Evolutionary conservation across 2,329 filamentous ascomycete species (phyloP).

Genomic region (Camptophora hylomeconis): DNA sequence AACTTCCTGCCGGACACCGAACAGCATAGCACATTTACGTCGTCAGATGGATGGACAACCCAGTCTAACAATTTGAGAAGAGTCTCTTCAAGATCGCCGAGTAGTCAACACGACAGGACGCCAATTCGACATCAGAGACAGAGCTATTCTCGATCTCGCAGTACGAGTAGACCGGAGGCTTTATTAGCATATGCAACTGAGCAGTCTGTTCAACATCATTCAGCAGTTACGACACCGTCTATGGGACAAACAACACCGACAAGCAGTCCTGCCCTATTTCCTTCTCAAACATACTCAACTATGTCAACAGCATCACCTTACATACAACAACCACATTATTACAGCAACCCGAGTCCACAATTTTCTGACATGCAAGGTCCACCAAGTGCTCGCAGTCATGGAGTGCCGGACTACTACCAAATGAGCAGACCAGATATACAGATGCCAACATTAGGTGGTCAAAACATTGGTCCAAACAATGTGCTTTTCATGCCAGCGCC

Average conservation of each 20-base stretch:
- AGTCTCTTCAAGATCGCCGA: conserved; percentile 4
- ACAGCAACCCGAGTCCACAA: conserved; percentile 3
- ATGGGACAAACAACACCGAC: conserved; percentile 1
- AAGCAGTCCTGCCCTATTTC: not conserved
- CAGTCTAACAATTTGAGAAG: too few relatives aligned
- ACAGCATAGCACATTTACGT: conserved; percentile 1
- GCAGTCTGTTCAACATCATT: conserved; percentile 9
- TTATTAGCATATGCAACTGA: conserved; percentile 13
- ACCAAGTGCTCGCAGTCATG: not conserved
- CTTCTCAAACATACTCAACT: not conserved
- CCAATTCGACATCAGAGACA: conserved; percentile 15
- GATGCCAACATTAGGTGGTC: too few relatives aligned
- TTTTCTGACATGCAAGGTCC: not conserved
- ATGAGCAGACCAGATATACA: not conserved
- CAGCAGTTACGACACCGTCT: too few relatives aligned
- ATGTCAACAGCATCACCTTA: not conserved
- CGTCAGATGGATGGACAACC: conserved; percentile 4
- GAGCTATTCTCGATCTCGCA: conserved; percentile 9
- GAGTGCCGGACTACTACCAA: not conserved
- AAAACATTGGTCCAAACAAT: too few relatives aligned
- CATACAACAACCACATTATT: conserved; percentile 3
- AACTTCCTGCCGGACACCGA: not conserved
- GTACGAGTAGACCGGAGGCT: conserved; percentile 14
- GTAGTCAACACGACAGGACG: conserved; percentile 12
- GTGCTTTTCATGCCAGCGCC: too few relatives aligned